Conservation (phyloP, 1,284 basidiomycete genomes). For the Pseudozyma hubeiensis region DNA sequence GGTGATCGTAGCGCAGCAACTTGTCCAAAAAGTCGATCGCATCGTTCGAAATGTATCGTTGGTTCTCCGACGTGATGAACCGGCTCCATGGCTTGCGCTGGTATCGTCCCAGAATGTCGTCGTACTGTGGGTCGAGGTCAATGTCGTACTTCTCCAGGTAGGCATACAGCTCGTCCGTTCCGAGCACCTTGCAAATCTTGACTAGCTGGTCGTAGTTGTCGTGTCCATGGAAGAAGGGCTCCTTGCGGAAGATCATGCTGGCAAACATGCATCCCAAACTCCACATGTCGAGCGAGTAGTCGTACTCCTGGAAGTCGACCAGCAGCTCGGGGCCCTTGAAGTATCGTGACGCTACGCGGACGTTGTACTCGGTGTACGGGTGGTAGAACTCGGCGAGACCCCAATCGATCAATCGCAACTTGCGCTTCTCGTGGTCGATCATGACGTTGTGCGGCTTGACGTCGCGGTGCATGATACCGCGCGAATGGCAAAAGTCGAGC, state of each 20-base stretch:
- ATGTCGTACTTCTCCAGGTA: slow-evolving; percentile 76
- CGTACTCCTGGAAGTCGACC: slow-evolving; percentile 98
- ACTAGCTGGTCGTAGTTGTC: slow-evolving; percentile 99
- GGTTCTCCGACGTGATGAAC: slow-evolving; percentile 78
- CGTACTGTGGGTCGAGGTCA: slow-evolving; percentile 70
- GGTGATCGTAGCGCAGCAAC: slow-evolving; percentile 94
- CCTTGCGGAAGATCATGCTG: slow-evolving; percentile 92
- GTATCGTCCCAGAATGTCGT: slow-evolving; percentile 72
- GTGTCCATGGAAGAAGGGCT: slow-evolving; percentile 99
- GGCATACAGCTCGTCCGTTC: slow-evolving; percentile 91
- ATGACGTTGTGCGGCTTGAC: slow-evolving; percentile 99
- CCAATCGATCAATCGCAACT: slow-evolving; percentile 97
- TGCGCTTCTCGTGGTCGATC: slow-evolving; percentile 97
- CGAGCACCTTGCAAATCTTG: slow-evolving; percentile 96
- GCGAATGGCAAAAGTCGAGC: slow-evolving; percentile 96
- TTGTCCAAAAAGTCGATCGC: slow-evolving; percentile 88
- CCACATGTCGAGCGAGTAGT: slow-evolving; percentile 93
- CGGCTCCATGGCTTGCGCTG: slow-evolving; percentile 84
- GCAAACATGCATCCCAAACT: slow-evolving; percentile 95
- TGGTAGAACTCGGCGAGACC: slow-evolving; percentile 99
- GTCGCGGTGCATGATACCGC: slow-evolving; percentile 98
- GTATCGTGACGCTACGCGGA: slow-evolving; percentile 95
- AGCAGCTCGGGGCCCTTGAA: slow-evolving; percentile 98
- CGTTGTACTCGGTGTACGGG: slow-evolving; percentile 96
- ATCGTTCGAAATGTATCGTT: slow-evolving; percentile 90